Evolutionary conservation across 192 early-diverging fungal species (phyloP), one percentile per base, ranked within the genome.

Genomic region (Coemansia sp.): DNA sequence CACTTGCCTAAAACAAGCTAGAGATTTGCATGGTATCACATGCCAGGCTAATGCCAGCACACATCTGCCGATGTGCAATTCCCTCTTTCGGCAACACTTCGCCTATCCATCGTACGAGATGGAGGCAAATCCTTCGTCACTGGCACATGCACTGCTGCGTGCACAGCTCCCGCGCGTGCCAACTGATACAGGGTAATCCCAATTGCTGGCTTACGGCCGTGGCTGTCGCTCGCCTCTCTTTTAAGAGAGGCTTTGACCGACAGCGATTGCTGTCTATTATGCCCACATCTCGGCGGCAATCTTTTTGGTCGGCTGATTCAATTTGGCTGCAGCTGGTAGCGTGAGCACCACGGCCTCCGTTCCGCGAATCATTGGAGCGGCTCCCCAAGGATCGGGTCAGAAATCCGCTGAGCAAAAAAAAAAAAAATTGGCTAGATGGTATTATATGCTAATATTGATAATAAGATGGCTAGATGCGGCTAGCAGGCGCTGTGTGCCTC

Each of bases 401-500:
- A 49, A 49, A 27, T 49, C 24, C 27, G 10, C 46, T 24, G 46
- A 49, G 46, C 24, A 27, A 1, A 43, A 1, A 43, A 43, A 43
- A 43, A 43, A 43, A n/a, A 40, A 3, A 8, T 11, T 41, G 2
- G 17, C 39, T 14, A 9, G 12, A 15, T 15, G 6, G 22, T 8
- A 3, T 20, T 22, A n/a, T 46, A 12, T 49, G 47, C 25, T 49
- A 27, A 49, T 25, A 2, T 10, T 15, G 47, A 12, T 25, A 25
- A 25, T 25, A 49, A 35, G 24, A 56, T 56, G 53, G 24, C 31
- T n/a, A 42, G 11, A 15, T n/a, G 51, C 2, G 20, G 17, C 35
- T 58, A 58, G 35, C n/a, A 58, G 31, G 56, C 56, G 2, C 29
- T 58, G n/a, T 58, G 47, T 14, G 74, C 69, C 46, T 71, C 65